Conservation (phyloP, 164 flowering plant species). For the Vitis labrusca region DNA sequence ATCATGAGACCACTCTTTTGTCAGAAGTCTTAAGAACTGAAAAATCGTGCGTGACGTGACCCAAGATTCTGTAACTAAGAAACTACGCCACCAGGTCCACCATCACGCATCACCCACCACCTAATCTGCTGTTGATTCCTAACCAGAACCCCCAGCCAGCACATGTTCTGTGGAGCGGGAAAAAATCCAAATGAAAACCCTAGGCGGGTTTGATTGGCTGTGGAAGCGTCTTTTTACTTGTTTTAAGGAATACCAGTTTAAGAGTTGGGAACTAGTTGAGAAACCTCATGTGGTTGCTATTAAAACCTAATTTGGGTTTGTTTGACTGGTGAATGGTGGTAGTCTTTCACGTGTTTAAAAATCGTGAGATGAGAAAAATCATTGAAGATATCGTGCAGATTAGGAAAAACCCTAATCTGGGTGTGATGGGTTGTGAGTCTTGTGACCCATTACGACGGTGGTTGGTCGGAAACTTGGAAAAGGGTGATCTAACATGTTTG, state of each 20-base stretch:
- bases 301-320: slow-evolving; percentile 25
- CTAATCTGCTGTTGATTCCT: slow-evolving; percentile 4
- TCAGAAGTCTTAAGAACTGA: slow-evolving; percentile 35
- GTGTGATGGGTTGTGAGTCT: neutral
- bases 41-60: slow-evolving; percentile 43
- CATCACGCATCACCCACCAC: neutral
- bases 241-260: slow-evolving; percentile 12
- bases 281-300: slow-evolving; percentile 9
- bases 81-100: neutral
- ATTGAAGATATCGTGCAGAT: neutral
- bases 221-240: neutral
- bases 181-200: neutral
- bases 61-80: slow-evolving; percentile 41
- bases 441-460: slow-evolving; percentile 12
- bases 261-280: neutral
- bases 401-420: slow-evolving; percentile 15
- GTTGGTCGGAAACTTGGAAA: slow-evolving; percentile 11
- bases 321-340: slow-evolving; percentile 13
- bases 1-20: slow-evolving; percentile 29
- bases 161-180: too few relatives aligned
- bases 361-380: slow-evolving; percentile 13
- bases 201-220: neutral
- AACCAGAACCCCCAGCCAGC: too few relatives aligned
- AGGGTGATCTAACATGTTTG: slow-evolving; percentile 11
- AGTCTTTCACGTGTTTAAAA: slow-evolving; percentile 7